These are phyloP conservation scores for Pythium monospermum DNA, from an alignment of 352 stramenopile species.

Conservation along the genomic window DNA sequence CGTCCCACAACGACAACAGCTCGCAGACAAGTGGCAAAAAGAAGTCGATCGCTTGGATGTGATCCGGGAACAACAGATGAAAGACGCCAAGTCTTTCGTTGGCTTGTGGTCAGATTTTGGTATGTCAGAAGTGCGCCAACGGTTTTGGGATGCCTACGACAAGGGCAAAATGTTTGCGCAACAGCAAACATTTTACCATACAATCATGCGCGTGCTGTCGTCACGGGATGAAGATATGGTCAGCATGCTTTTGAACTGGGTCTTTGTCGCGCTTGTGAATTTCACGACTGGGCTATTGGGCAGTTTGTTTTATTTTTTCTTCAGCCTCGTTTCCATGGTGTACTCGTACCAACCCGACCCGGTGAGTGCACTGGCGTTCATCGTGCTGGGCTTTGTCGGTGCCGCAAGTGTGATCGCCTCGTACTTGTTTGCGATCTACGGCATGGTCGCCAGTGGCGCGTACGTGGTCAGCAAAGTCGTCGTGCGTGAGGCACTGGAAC, in stretches of 20 bases:
- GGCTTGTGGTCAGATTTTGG: constrained; percentile 84
- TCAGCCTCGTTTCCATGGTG: constrained; percentile 79
- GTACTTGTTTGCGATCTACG: constrained; percentile 84
- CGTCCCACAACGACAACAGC: constrained; percentile 47
- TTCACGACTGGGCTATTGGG: constrained; percentile 85
- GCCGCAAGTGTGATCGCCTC: constrained; percentile 76
- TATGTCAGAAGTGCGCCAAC: constrained; percentile 60
- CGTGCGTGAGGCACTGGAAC: constrained; percentile 68
- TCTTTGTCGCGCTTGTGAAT: constrained; percentile 81
- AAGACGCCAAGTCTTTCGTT: constrained; percentile 69
- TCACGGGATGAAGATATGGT: constrained; percentile 69
- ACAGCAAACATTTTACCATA: constrained; percentile 86
- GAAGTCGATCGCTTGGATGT: constrained; percentile 52
- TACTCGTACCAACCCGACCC: constrained; percentile 81
- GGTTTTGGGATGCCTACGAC: constrained; percentile 82
- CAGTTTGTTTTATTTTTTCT: constrained; percentile 82
- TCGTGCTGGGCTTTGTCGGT: constrained; percentile 67
- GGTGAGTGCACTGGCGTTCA: constrained; percentile 65
- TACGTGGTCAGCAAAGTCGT: constrained; percentile 78
- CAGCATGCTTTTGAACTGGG: constrained; percentile 78
- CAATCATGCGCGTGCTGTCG: constrained; percentile 70
- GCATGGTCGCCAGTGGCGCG: constrained; percentile 73
- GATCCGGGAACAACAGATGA: constrained; percentile 66
- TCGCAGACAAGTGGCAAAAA: constrained; percentile 54
- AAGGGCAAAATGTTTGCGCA: constrained; percentile 83